Evolutionary conservation across 2,329 filamentous ascomycete genomes (phyloP).

Genomic region (Pestalotiopsis fici): DNA sequence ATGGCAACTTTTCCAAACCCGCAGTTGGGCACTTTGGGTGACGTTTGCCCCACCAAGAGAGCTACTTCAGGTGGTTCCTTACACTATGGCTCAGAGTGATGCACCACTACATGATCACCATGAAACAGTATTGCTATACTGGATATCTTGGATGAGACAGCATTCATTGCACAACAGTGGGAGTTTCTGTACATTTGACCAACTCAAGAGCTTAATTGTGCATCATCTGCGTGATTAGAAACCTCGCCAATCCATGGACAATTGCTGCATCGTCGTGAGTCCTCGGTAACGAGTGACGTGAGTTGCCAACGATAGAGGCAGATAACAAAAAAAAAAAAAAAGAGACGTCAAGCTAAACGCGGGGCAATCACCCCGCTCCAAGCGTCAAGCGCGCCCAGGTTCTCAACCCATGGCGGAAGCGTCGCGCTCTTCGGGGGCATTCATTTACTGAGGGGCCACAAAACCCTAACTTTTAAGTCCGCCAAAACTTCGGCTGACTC

Average conservation of each 20-base stretch:
- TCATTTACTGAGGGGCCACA: slow-evolving; percentile 9
- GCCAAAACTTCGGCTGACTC: slow-evolving; percentile 9
- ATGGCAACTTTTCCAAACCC: slow-evolving; percentile 3
- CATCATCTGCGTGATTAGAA: too few species aligned
- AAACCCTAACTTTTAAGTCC: slow-evolving; percentile 10
- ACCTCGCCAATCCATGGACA: too few species aligned
- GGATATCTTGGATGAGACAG: too few species aligned
- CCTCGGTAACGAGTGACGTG: too few species aligned
- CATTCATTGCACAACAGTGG: too few species aligned
- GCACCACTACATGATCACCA: background rate
- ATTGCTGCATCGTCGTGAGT: too few species aligned
- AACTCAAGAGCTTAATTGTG: background rate
- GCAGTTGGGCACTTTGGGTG: slow-evolving; percentile 7
- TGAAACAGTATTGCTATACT: too few species aligned
- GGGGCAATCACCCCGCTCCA: slow-evolving; percentile 4
- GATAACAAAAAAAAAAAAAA: too few species aligned
- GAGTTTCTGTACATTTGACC: too few species aligned
- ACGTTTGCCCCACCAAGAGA: slow-evolving; percentile 7
- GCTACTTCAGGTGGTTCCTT: background rate
- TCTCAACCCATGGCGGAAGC: too few species aligned
- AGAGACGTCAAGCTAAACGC: background rate
- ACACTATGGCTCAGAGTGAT: slow-evolving; percentile 9
- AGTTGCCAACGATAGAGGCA: too few species aligned
- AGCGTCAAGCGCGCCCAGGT: background rate
- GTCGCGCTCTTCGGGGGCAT: background rate